phyloP scores from a whole-genome alignment of 495 filamentous ascomycete species.

The Tuber umbilicatum region DNA sequence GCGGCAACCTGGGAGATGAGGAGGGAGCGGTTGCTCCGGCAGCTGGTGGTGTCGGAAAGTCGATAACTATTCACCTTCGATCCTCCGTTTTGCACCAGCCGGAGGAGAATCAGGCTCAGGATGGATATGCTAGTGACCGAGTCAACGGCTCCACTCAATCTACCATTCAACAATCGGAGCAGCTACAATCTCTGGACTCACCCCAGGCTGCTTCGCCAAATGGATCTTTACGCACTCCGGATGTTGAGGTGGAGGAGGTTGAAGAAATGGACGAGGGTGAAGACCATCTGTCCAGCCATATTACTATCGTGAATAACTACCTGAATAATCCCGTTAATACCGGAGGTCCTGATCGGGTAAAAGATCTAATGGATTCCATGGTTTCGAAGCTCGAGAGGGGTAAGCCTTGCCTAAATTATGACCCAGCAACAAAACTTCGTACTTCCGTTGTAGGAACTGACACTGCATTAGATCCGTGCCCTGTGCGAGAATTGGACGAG shows the following conservation, averaged over 20 bases:
- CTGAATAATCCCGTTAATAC: slow-evolving; percentile 31
- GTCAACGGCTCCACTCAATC: slow-evolving; percentile 19
- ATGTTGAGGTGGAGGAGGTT: slow-evolving; percentile 39
- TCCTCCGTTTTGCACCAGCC: slow-evolving; percentile 19
- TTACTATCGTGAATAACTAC: slow-evolving; percentile 30
- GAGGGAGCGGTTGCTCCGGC: slow-evolving; percentile 16
- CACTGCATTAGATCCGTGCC: slow-evolving; percentile 10
- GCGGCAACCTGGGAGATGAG: slow-evolving; percentile 28
- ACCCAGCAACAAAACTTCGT: not conserved
- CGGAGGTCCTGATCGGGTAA: slow-evolving; percentile 18
- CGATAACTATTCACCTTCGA: slow-evolving; percentile 35
- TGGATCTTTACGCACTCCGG: slow-evolving; percentile 34
- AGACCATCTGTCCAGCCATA: slow-evolving; percentile 33
- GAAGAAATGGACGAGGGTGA: slow-evolving; percentile 40
- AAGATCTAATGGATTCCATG: slow-evolving; percentile 31
- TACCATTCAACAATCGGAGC: slow-evolving; percentile 20
- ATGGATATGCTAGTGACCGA: slow-evolving; percentile 17
- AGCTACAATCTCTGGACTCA: slow-evolving; percentile 18
- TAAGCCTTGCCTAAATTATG: slow-evolving; percentile 6
- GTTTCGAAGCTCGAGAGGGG: slow-evolving; percentile 32
- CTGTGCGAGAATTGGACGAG: slow-evolving; percentile 28
- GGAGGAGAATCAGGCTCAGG: slow-evolving; percentile 15
- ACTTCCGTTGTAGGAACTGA: not conserved
- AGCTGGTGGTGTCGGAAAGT: slow-evolving; percentile 24
- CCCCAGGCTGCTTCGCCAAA: slow-evolving; percentile 29